Evolutionary conservation across 2,329 filamentous ascomycete species (phyloP).

Genomic region (Capronia coronata): DNA sequence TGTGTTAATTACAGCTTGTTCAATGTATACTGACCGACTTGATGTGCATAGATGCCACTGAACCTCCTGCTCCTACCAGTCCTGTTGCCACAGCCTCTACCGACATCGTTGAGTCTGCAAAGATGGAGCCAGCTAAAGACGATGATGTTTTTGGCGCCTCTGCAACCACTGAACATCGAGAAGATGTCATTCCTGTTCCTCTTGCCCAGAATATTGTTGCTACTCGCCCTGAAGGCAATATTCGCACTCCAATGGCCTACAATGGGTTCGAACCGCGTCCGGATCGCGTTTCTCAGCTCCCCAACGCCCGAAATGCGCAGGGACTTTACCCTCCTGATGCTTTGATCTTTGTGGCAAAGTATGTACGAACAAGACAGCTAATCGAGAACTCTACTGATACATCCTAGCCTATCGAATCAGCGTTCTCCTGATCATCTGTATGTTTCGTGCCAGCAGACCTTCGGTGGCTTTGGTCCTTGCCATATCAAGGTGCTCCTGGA

Average conservation of each 20-base stretch:
- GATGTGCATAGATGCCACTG: background rate
- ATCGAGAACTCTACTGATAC: constrained; percentile 3
- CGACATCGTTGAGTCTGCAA: background rate
- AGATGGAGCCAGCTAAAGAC: constrained; percentile 6
- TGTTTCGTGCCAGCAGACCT: constrained; percentile 30
- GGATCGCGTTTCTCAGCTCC: constrained; percentile 30
- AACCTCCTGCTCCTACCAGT: background rate
- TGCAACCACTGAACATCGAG: background rate
- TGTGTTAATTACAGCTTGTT: too few species aligned
- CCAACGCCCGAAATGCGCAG: constrained; percentile 34
- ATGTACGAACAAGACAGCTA: constrained; percentile 16
- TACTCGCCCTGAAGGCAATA: constrained; percentile 1
- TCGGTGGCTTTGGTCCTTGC: constrained; percentile 33
- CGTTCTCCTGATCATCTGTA: constrained; percentile 30
- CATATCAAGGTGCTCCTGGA: constrained; percentile 35
- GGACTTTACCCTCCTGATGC: constrained; percentile 35
- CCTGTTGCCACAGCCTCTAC: background rate
- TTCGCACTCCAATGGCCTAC: constrained; percentile 1
- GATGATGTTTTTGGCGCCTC: constrained; percentile 15
- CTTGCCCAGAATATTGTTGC: constrained; percentile 1
- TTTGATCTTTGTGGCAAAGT: constrained; percentile 39
- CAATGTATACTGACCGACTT: background rate
- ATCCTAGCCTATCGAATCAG: constrained; percentile 30
- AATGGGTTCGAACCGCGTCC: constrained; percentile 23
- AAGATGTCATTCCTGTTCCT: background rate